Conservation (phyloP, 2,329 filamentous ascomycete species). For the Trichoderma guizhouense region DNA sequence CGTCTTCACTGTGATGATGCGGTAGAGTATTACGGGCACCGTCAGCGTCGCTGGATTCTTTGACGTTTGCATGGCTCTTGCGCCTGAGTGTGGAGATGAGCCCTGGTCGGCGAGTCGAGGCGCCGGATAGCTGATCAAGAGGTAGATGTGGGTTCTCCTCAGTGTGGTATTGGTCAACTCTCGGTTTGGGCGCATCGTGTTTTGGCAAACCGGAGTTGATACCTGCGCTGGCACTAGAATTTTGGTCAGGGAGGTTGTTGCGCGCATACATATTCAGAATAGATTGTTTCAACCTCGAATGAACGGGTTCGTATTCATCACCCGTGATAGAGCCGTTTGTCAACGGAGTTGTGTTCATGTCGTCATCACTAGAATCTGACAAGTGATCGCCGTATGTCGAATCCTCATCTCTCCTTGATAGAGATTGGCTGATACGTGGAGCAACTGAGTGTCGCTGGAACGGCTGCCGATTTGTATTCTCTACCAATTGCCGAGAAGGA, state of each 20-base stretch:
- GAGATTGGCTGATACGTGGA: slow-evolving; percentile 36
- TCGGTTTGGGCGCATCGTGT: neutral
- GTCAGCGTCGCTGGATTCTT: slow-evolving; percentile 57
- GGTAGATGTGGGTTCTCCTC: slow-evolving; percentile 41
- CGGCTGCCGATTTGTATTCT: slow-evolving; percentile 42
- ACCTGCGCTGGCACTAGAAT: slow-evolving; percentile 26
- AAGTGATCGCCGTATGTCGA: slow-evolving; percentile 61
- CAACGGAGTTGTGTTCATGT: slow-evolving; percentile 25
- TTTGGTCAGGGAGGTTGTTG: slow-evolving; percentile 37
- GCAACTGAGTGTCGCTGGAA: slow-evolving; percentile 42
- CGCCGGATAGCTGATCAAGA: slow-evolving; percentile 26
- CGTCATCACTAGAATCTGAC: slow-evolving; percentile 64
- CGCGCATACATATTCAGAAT: neutral
- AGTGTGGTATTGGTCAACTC: slow-evolving; percentile 40
- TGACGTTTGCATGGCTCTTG: slow-evolving; percentile 50
- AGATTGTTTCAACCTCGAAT: slow-evolving; percentile 22
- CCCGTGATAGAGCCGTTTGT: slow-evolving; percentile 19
- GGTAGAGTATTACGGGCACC: slow-evolving; percentile 61
- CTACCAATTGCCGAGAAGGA: slow-evolving; percentile 21
- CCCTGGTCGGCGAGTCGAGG: slow-evolving; percentile 43
- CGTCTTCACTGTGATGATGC: slow-evolving; percentile 55
- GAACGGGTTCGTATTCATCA: slow-evolving; percentile 22
- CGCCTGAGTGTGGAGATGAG: slow-evolving; percentile 62
- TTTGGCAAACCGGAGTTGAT: neutral
- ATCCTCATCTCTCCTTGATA: slow-evolving; percentile 39